These are phyloP conservation scores for Colletotrichum scovillei DNA, from an alignment of 2,329 filamentous ascomycete species.

Conservation along the genomic window DNA sequence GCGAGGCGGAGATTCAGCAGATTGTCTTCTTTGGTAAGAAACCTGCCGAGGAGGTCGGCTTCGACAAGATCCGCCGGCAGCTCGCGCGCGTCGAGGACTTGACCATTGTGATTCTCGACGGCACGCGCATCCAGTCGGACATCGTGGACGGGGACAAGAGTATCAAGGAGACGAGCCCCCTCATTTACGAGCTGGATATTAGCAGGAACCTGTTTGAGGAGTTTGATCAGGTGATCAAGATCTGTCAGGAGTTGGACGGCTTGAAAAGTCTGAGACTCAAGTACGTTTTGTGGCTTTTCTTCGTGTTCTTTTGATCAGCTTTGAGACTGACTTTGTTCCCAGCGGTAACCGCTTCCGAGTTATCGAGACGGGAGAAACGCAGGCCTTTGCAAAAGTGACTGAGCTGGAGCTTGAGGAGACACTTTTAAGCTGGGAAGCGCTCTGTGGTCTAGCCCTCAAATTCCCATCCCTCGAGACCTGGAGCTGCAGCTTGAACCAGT, in stretches of 20 bases:
- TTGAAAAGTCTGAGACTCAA: constrained; percentile 77
- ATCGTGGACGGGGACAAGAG: constrained; percentile 46
- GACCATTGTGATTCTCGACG: constrained; percentile 84
- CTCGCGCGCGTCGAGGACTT: constrained; percentile 83
- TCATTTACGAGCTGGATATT: constrained; percentile 83
- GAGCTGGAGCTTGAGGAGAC: constrained; percentile 76
- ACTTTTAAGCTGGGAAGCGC: constrained; percentile 73
- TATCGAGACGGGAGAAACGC: constrained; percentile 42
- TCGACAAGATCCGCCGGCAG: constrained; percentile 88
- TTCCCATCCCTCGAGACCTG: constrained; percentile 66
- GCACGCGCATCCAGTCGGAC: constrained; percentile 67
- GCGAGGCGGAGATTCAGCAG: constrained; percentile 51
- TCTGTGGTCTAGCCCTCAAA: constrained; percentile 62
- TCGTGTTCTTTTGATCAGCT: neutral
- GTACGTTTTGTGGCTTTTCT: constrained; percentile 58
- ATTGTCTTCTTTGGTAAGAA: constrained; percentile 79
- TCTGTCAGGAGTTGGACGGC: constrained; percentile 77
- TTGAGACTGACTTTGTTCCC: constrained; percentile 34
- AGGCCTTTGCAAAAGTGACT: constrained; percentile 61
- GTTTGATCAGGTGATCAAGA: constrained; percentile 73
- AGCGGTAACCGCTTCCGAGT: constrained; percentile 80
- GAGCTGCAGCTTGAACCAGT: constrained; percentile 67
- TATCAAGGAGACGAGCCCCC: constrained; percentile 67
- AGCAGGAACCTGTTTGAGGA: constrained; percentile 83
- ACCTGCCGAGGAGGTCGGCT: constrained; percentile 92